Percentiles rank a stretch among this genome's conserved stretches.
These are phyloP conservation scores for Conidiobolus incongruus DNA, from an alignment of 371 early-diverging fungal species.

Conservation along the genomic window DNA sequence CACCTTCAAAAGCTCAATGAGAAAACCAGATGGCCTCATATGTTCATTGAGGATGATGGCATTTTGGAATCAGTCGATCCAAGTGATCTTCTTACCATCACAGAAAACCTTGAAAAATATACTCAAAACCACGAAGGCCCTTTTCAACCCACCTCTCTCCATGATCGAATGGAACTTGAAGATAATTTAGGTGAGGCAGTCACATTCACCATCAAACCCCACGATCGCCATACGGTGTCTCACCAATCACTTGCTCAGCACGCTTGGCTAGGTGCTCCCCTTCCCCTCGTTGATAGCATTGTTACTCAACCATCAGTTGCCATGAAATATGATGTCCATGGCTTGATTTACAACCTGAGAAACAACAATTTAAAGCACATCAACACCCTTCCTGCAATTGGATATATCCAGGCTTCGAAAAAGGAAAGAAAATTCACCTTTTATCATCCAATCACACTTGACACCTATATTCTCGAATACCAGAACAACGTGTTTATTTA, in stretches of 20 bases:
- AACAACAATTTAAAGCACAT: constrained; percentile 16
- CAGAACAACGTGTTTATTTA: too few species aligned
- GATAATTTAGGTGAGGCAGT: constrained; percentile 27
- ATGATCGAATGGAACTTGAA: constrained; percentile 33
- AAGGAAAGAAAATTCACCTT: constrained; percentile 35
- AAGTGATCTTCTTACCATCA: constrained; percentile 26
- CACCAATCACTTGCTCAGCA: constrained; percentile 19
- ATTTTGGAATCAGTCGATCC: constrained; percentile 51
- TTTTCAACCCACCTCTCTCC: constrained; percentile 29
- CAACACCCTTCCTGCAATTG: constrained; percentile 44
- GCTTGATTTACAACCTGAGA: constrained; percentile 20
- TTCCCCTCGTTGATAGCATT: background rate
- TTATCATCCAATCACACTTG: constrained; percentile 20
- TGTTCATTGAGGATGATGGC: constrained; percentile 43
- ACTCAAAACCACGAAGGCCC: constrained; percentile 20
- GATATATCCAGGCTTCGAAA: constrained; percentile 63
- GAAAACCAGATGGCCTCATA: constrained; percentile 47
- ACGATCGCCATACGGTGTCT: constrained; percentile 4
- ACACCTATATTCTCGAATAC: too few species aligned
- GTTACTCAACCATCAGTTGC: constrained; percentile 20
- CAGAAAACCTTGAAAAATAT: constrained; percentile 33
- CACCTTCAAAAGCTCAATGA: constrained; percentile 35
- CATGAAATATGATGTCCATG: constrained; percentile 53
- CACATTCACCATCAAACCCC: constrained; percentile 14
- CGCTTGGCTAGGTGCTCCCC: background rate